A percentile compares a stretch with the other conserved stretches of the same genome.
Conservation (phyloP, 768 basidiomycete species). For the Ramaria rubella region DNA sequence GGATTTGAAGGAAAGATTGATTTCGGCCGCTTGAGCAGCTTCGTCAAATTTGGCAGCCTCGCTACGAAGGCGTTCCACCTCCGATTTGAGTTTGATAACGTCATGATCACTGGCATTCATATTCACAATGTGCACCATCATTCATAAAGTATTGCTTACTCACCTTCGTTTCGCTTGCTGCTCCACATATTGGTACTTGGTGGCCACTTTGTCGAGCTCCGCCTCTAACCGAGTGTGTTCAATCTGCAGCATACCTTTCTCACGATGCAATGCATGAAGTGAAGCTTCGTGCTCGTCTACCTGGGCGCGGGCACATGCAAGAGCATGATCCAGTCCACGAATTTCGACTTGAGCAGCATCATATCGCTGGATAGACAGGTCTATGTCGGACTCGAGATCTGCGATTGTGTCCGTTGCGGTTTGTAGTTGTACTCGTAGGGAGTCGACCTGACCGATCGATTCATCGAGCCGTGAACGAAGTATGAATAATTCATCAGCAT, state of each 20-base stretch:
- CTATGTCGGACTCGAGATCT: not conserved
- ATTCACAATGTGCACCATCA: not conserved
- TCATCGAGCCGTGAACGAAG: slow-evolving; percentile 1
- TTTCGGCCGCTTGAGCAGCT: slow-evolving; percentile 52
- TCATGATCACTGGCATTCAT: slow-evolving; percentile 40
- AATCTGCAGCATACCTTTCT: slow-evolving; percentile 46
- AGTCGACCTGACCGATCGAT: not conserved
- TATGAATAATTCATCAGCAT: slow-evolving; percentile 1
- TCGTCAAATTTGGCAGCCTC: slow-evolving; percentile 51
- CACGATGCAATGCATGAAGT: slow-evolving; percentile 36
- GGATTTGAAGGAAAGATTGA: slow-evolving; percentile 55
- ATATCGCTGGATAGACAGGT: not conserved
- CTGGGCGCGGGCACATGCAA: slow-evolving; percentile 26
- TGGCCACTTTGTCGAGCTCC: slow-evolving; percentile 5
- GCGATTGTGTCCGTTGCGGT: not conserved
- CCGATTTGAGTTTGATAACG: slow-evolving; percentile 33
- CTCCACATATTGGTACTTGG: slow-evolving; percentile 43
- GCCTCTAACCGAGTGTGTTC: slow-evolving; percentile 55
- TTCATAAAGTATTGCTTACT: slow-evolving; percentile 14
- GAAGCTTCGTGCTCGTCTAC: slow-evolving; percentile 36
- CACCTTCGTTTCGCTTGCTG: slow-evolving; percentile 58
- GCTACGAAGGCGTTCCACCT: slow-evolving; percentile 34
- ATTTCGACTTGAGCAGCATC: slow-evolving; percentile 7
- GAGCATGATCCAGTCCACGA: not conserved
- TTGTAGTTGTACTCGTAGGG: not conserved